These are phyloP conservation scores for Cercis canadensis DNA, from an alignment of 306 rosid genomes.

Conservation along the genomic window DNA sequence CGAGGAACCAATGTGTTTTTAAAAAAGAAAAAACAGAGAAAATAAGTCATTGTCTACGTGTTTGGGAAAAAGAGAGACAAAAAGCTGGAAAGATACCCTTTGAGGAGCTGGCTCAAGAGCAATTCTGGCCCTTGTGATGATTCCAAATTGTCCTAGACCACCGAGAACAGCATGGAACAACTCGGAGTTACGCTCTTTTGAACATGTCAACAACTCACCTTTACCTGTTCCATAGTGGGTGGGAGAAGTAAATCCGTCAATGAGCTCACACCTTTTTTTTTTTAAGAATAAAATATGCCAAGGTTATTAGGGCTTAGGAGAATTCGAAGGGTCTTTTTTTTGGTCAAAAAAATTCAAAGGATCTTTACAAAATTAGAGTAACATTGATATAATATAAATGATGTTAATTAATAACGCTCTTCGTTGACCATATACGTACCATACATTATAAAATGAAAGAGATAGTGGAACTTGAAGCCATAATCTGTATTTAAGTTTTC, in stretches of 20 bases:
- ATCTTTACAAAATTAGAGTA: too few species aligned
- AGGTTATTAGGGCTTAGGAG: too few species aligned
- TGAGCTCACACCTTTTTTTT: too few species aligned
- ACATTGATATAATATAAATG: too few species aligned
- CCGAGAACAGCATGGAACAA: slow-evolving; percentile 92
- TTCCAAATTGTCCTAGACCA: slow-evolving; percentile 98
- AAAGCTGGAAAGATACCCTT: slow-evolving; percentile 51
- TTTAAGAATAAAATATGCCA: too few species aligned
- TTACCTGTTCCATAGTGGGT: slow-evolving; percentile 60
- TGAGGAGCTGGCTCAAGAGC: slow-evolving; percentile 87
- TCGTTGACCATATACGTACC: too few species aligned
- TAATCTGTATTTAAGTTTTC: too few species aligned
- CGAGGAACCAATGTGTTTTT: slow-evolving; percentile 34
- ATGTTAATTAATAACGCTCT: too few species aligned
- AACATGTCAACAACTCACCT: slow-evolving; percentile 85
- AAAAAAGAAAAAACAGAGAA: slow-evolving; percentile 5
- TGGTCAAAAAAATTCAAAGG: too few species aligned
- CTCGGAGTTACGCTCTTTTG: slow-evolving; percentile 72
- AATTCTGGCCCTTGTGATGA: slow-evolving; percentile 92
- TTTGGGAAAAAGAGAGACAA: slow-evolving; percentile 15
- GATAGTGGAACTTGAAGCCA: too few species aligned
- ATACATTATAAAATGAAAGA: too few species aligned
- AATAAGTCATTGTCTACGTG: background rate
- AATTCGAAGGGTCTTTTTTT: too few species aligned
- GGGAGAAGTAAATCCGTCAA: background rate